Conservation (phyloP, 306 rosid genomes). For the Dalbergia cochinchinensis region DNA sequence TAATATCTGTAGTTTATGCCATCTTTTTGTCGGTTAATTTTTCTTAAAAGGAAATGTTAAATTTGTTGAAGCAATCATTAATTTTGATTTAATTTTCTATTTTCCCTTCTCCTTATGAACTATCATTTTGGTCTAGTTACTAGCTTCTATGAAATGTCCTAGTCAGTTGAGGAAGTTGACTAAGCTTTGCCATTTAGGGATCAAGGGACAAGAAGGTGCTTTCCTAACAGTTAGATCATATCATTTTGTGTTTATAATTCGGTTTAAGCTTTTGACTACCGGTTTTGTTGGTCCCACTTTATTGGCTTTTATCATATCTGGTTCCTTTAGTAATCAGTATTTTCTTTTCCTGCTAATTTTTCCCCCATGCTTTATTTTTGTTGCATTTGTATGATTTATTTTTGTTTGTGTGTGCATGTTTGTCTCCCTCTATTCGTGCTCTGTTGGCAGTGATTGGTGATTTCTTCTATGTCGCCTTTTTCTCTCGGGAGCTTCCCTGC, state of each 20-base stretch:
- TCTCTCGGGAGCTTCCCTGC: too few species aligned
- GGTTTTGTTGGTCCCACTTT: neutral
- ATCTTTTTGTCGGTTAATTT: constrained; percentile 6
- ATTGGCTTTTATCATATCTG: neutral
- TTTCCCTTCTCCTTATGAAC: neutral
- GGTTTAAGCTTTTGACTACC: neutral
- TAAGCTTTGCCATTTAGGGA: neutral
- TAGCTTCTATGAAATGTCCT: constrained; percentile 13
- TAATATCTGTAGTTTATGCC: neutral
- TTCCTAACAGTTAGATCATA: constrained; percentile 3
- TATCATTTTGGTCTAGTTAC: constrained; percentile 7
- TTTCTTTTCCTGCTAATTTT: neutral
- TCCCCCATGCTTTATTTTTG: neutral
- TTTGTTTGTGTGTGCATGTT: neutral
- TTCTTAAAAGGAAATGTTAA: neutral
- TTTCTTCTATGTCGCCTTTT: too few species aligned
- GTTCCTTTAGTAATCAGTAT: neutral
- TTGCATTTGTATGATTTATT: neutral
- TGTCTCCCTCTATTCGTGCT: neutral
- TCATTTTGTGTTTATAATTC: neutral
- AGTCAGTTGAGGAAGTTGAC: neutral
- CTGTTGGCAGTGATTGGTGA: too few species aligned
- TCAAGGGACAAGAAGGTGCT: neutral
- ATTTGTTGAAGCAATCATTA: neutral
- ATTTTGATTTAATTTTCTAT: neutral